These are phyloP conservation scores for Hibiscus tridactylites DNA, from an alignment of 345 rosid species.

Conservation along the genomic window DNA sequence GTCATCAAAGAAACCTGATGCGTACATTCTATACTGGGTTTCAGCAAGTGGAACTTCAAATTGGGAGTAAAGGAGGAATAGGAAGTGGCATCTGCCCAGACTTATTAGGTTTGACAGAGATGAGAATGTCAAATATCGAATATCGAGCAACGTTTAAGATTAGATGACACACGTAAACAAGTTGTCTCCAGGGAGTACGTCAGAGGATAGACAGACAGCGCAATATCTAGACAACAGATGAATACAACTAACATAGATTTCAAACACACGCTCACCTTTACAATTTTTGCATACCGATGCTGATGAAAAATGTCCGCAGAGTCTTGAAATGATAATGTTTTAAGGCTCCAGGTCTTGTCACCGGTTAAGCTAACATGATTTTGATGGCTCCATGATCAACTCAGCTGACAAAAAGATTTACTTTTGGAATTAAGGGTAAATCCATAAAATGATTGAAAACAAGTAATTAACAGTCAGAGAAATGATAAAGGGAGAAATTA, in stretches of 20 bases:
- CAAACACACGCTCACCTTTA: background rate
- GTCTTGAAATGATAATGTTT: background rate
- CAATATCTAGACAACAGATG: background rate
- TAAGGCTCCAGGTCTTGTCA: background rate
- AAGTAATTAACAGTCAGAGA: background rate
- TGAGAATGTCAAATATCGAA: background rate
- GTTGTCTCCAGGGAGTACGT: background rate
- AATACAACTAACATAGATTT: background rate
- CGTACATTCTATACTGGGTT: too few species aligned
- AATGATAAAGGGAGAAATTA: background rate
- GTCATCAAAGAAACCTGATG: too few species aligned
- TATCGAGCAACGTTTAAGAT: background rate
- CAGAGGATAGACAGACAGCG: background rate
- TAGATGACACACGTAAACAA: background rate
- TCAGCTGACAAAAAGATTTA: constrained; percentile 2
- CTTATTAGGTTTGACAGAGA: background rate
- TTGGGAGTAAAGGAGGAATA: too few species aligned
- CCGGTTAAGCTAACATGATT: background rate
- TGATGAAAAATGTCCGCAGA: background rate
- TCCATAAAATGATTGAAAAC: background rate
- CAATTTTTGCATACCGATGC: background rate
- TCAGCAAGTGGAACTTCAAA: too few species aligned
- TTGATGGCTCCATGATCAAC: background rate
- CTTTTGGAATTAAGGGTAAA: constrained; percentile 3
- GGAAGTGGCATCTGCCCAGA: background rate